These are phyloP conservation scores for Poa annua DNA, from an alignment of 176 grass and related monocot species.

Conservation along the genomic window DNA sequence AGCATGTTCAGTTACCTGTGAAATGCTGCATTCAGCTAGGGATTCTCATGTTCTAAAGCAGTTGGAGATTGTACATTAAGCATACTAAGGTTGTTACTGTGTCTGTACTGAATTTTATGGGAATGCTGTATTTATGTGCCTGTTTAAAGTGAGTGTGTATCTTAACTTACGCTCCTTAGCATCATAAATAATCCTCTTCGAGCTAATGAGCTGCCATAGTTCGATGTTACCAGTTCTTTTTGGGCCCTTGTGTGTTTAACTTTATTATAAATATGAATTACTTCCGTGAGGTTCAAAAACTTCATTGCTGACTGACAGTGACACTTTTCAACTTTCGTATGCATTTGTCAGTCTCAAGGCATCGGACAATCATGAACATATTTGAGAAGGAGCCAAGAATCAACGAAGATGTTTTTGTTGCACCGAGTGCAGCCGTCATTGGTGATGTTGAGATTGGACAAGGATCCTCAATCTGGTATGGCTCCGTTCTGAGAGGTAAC, in stretches of 20 bases:
- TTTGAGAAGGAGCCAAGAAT: conserved; percentile 81
- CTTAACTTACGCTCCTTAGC: neutral
- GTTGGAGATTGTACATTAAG: neutral
- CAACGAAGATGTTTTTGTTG: conserved; percentile 90
- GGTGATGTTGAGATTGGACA: conserved; percentile 90
- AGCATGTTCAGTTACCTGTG: neutral
- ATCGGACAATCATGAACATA: conserved; percentile 86
- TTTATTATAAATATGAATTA: neutral
- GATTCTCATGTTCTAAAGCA: neutral
- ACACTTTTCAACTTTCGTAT: neutral
- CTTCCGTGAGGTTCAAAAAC: neutral
- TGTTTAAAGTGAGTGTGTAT: neutral
- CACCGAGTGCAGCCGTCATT: conserved; percentile 86
- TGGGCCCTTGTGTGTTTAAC: neutral
- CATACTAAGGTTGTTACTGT: neutral
- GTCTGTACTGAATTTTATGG: neutral
- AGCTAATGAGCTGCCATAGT: neutral
- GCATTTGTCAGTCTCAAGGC: conserved; percentile 72
- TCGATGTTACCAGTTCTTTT: no score
- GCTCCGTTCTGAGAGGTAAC: conserved; percentile 93
- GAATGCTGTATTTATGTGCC: neutral
- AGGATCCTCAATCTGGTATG: conserved; percentile 96
- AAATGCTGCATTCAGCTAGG: conserved; percentile 1
- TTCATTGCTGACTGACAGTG: neutral
- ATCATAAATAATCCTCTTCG: neutral